These are phyloP conservation scores for Epichloe gansuensis DNA, from an alignment of 2,329 filamentous ascomycete genomes.

Conservation along the genomic window DNA sequence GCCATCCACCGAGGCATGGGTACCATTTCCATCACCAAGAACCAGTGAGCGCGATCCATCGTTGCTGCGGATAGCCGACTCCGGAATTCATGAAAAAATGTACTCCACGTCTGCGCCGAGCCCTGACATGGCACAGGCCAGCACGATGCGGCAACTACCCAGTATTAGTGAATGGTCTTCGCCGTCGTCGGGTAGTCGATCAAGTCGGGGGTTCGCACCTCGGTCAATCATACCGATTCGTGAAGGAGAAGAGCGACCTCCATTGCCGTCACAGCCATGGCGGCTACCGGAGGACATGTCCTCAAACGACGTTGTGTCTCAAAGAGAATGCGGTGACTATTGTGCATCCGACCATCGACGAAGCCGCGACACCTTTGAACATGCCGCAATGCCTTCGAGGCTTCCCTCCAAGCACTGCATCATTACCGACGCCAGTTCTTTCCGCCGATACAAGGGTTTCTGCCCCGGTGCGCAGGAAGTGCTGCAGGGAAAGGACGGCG, in stretches of 20 bases:
- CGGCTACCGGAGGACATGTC: background rate
- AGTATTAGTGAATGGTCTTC: slow-evolving; percentile 8
- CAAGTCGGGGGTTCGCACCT: slow-evolving; percentile 2
- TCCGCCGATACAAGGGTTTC: slow-evolving; percentile 39
- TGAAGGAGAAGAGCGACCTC: slow-evolving; percentile 3
- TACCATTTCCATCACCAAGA: background rate
- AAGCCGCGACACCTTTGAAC: background rate
- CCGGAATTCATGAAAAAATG: background rate
- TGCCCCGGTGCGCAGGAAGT: slow-evolving; percentile 41
- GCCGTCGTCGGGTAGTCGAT: slow-evolving; percentile 6
- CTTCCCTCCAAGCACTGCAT: slow-evolving; percentile 20
- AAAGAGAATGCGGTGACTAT: slow-evolving; percentile 1
- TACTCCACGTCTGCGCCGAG: background rate
- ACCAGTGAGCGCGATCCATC: background rate
- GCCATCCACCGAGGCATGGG: background rate
- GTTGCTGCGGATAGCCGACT: background rate
- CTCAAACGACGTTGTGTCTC: background rate
- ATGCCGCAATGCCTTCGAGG: background rate
- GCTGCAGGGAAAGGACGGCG: slow-evolving; percentile 32
- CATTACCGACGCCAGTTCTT: slow-evolving; percentile 34
- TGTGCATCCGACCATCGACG: background rate
- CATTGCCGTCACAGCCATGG: background rate
- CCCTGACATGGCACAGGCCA: slow-evolving; percentile 3
- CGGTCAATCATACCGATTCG: slow-evolving; percentile 7
- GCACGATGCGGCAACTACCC: slow-evolving; percentile 6